These are phyloP conservation scores for Exophiala oligosperma DNA, from an alignment of 2,329 filamentous ascomycete species.

Conservation along the genomic window DNA sequence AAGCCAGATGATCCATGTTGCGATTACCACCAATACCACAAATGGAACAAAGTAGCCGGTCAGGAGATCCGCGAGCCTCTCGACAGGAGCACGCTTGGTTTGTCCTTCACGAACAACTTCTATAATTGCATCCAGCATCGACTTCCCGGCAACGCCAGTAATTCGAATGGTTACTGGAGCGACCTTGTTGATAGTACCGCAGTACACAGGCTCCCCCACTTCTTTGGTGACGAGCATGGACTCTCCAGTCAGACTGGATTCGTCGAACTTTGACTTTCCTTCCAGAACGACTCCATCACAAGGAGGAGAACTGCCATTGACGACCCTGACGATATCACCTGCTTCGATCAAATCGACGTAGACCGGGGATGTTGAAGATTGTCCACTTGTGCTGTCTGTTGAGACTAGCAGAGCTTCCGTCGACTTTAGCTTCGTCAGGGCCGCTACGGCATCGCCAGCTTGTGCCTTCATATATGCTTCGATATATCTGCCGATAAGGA, in stretches of 20 bases:
- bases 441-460: slow-evolving; percentile 79
- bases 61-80: slow-evolving; percentile 82
- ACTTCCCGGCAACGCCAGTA: slow-evolving; percentile 85
- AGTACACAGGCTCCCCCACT: slow-evolving; percentile 75
- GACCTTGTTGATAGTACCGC: slow-evolving; percentile 90
- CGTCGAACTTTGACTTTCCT: slow-evolving; percentile 89
- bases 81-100: slow-evolving; percentile 88
- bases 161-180: slow-evolving; percentile 89
- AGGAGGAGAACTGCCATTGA: slow-evolving; percentile 92
- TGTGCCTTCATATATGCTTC: slow-evolving; percentile 90
- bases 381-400: background rate
- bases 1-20: slow-evolving; percentile 92
- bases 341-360: slow-evolving; percentile 73
- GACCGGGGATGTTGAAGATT: slow-evolving; percentile 36
- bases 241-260: slow-evolving; percentile 98
- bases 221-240: slow-evolving; percentile 90
- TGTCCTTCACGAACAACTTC: slow-evolving; percentile 95
- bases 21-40: slow-evolving; percentile 77
- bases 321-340: slow-evolving; percentile 85
- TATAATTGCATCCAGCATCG: slow-evolving; percentile 94
- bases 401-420: slow-evolving; percentile 69
- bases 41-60: slow-evolving; percentile 91
- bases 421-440: slow-evolving; percentile 73
- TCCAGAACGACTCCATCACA: slow-evolving; percentile 83
- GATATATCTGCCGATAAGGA: slow-evolving; percentile 59